These are phyloP conservation scores for Candida insectorum DNA, from an alignment of 805 yeast species.

Conservation along the genomic window DNA sequence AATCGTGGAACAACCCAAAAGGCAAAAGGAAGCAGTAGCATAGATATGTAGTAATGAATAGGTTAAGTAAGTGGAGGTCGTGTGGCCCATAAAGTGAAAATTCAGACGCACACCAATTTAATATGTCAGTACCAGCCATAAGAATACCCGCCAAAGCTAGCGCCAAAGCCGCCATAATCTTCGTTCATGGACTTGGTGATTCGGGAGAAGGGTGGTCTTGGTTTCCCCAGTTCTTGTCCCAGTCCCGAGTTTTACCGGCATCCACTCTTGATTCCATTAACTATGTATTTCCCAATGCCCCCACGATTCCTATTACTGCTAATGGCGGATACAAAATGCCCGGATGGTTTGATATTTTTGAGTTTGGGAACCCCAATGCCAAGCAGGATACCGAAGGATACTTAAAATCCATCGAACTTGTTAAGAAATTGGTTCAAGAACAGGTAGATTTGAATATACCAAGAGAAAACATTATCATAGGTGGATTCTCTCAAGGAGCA, in stretches of 20 bases:
- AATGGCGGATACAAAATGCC: slow-evolving; percentile 70
- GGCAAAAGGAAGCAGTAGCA: too few relatives aligned
- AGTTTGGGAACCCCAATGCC: slow-evolving; percentile 46
- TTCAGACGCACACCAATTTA: too few relatives aligned
- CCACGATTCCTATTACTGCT: slow-evolving; percentile 61
- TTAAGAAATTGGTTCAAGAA: slow-evolving; percentile 47
- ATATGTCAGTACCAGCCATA: slow-evolving; percentile 18
- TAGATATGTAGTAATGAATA: too few relatives aligned
- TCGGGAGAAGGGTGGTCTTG: slow-evolving; percentile 87
- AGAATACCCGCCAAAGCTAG: slow-evolving; percentile 25
- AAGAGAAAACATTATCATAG: slow-evolving; percentile 72
- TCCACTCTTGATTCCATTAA: slow-evolving; percentile 47
- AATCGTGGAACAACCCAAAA: too few relatives aligned
- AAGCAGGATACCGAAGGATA: slow-evolving; percentile 55
- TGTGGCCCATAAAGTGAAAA: too few relatives aligned
- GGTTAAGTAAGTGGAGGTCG: too few relatives aligned
- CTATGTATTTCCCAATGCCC: slow-evolving; percentile 92
- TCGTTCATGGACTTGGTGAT: slow-evolving; percentile 92
- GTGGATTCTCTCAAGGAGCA: slow-evolving; percentile 96
- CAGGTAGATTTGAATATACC: slow-evolving; percentile 54
- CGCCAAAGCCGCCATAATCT: slow-evolving; percentile 51
- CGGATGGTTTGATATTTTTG: slow-evolving; percentile 81
- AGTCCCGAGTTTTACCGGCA: slow-evolving; percentile 31
- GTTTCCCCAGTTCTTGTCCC: slow-evolving; percentile 61
- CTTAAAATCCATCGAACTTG: slow-evolving; percentile 43